These are phyloP conservation scores for Ascobolus immersus DNA, from an alignment of 495 filamentous ascomycete species.

Conservation along the genomic window DNA sequence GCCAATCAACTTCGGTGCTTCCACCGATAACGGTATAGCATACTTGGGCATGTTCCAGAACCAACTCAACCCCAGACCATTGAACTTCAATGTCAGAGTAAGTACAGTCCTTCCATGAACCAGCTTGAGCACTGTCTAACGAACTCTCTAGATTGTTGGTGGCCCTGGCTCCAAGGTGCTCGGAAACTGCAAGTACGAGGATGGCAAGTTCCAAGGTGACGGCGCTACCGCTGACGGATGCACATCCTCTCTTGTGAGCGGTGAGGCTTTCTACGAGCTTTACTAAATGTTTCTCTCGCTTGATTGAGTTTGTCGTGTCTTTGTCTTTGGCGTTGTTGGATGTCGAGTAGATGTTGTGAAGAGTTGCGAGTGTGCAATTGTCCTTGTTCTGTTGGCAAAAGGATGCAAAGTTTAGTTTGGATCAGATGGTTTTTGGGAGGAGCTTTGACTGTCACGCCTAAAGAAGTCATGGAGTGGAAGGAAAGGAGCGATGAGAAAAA, in stretches of 20 bases:
- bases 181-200: constrained; percentile 43
- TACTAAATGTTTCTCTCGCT: too few relatives aligned
- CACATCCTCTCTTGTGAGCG: not conserved
- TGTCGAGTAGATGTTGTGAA: too few relatives aligned
- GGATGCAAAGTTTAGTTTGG: too few relatives aligned
- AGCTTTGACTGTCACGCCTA: too few relatives aligned
- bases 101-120: constrained; percentile 36
- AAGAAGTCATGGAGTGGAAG: too few relatives aligned
- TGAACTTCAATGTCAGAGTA: constrained; percentile 27
- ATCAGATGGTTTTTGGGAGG: too few relatives aligned
- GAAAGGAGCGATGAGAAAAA: too few relatives aligned
- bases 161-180: constrained; percentile 32
- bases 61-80: constrained; percentile 30
- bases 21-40: constrained; percentile 36
- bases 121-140: constrained; percentile 30
- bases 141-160: constrained; percentile 2
- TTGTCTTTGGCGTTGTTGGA: too few relatives aligned
- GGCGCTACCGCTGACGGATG: constrained; percentile 9
- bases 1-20: constrained; percentile 68
- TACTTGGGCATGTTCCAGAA: constrained; percentile 63
- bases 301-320: too few relatives aligned
- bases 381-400: too few relatives aligned
- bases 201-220: constrained; percentile 34
- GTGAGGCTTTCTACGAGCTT: not conserved
- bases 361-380: too few relatives aligned